phyloP scores from a whole-genome alignment of 108 stramenopile genomes.

The Conticribra guillardii region DNA sequence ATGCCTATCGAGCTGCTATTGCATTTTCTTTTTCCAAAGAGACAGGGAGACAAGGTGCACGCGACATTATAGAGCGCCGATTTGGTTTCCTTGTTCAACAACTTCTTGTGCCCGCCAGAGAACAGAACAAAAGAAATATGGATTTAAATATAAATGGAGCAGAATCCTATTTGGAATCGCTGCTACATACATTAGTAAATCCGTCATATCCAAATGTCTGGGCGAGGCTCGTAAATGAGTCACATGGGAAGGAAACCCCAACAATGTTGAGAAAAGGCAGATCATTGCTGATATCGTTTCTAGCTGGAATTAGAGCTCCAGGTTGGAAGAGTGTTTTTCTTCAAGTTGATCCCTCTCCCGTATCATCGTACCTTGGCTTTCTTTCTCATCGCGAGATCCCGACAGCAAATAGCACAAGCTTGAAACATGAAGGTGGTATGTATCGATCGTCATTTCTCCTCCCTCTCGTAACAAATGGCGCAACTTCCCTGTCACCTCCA shows the following conservation, averaged over 20 bases:
- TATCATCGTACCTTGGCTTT: constrained; percentile 44
- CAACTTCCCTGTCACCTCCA: constrained; percentile 22
- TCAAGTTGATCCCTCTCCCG: constrained; percentile 21
- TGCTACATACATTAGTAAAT: constrained; percentile 27
- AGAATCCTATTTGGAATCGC: constrained; percentile 25
- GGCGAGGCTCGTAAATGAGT: constrained; percentile 31
- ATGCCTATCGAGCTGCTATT: constrained; percentile 43
- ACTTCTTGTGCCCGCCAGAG: too few species aligned
- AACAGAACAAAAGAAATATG: neutral
- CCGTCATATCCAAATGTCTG: constrained; percentile 37
- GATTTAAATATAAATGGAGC: constrained; percentile 31
- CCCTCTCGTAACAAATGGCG: constrained; percentile 15
- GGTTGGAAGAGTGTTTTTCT: constrained; percentile 31
- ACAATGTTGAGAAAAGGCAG: constrained; percentile 41
- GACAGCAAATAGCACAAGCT: neutral
- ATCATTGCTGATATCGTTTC: constrained; percentile 35
- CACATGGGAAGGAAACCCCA: constrained; percentile 27
- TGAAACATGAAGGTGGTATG: constrained; percentile 6
- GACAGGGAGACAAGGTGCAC: neutral
- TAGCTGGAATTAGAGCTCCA: constrained; percentile 26
- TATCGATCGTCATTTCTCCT: constrained; percentile 36
- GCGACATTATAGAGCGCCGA: constrained; percentile 35
- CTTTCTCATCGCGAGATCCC: constrained; percentile 22
- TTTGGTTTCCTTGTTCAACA: constrained; percentile 31
- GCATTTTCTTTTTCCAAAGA: constrained; percentile 24